These are phyloP conservation scores for Mycena pura DNA, from an alignment of 768 basidiomycete genomes.

Conservation along the genomic window DNA sequence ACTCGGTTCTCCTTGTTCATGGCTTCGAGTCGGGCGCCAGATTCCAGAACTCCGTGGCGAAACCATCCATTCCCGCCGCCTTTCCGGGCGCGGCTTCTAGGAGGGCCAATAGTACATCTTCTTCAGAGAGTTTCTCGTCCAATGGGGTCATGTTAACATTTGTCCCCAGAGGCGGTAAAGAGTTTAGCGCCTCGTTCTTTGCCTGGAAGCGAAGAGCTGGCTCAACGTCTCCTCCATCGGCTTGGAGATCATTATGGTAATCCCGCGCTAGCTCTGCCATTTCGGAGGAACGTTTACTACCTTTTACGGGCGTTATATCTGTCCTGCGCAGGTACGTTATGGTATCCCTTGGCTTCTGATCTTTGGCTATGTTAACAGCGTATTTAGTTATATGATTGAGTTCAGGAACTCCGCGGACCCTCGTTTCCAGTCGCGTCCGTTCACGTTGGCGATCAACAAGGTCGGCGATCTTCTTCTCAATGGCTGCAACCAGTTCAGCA, in stretches of 20 bases:
- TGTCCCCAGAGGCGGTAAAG: not conserved
- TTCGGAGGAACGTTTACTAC: not conserved
- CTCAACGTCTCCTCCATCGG: not conserved
- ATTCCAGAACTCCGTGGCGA: too few species aligned
- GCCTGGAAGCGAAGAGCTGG: too few species aligned
- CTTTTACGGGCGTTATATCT: not conserved
- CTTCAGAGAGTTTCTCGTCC: not conserved
- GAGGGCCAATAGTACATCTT: too few species aligned
- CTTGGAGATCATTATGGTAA: slow-evolving; percentile 7
- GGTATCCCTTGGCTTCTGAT: not conserved
- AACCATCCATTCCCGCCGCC: too few species aligned
- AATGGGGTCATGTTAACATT: too few species aligned
- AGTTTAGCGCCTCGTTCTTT: not conserved
- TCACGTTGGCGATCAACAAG: not conserved
- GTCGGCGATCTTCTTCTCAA: not conserved
- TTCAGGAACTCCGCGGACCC: not conserved
- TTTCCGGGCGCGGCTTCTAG: too few species aligned
- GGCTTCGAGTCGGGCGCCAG: too few species aligned
- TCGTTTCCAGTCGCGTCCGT: not conserved
- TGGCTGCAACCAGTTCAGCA: not conserved
- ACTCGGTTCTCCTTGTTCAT: too few species aligned
- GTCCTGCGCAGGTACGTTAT: not conserved
- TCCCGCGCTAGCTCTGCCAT: slow-evolving; percentile 1
- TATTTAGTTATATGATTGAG: not conserved
- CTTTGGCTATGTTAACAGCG: not conserved